phyloP scores from a whole-genome alignment of 495 filamentous ascomycete genomes.

The Margaritispora aquatica region DNA sequence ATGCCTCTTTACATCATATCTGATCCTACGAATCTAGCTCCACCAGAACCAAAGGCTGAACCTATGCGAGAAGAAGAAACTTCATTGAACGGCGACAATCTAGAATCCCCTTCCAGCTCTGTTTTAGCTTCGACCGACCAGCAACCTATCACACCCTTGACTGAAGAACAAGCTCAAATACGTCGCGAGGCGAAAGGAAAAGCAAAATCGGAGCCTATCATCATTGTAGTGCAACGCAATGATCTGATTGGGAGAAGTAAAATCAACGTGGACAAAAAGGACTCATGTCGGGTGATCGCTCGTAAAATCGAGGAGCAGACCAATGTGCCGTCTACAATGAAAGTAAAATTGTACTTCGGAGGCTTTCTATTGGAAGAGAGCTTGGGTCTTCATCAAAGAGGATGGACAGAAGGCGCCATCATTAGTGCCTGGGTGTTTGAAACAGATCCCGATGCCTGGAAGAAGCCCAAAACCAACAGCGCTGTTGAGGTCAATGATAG shows the following conservation, averaged over 20 bases:
- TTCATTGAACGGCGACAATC: not conserved
- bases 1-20: conserved; percentile 70
- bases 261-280: conserved; percentile 50
- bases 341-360: conserved; percentile 67
- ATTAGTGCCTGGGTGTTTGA: conserved; percentile 73
- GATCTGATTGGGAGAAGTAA: conserved; percentile 59
- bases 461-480: too few relatives aligned
- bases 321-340: conserved; percentile 31
- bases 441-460: not conserved
- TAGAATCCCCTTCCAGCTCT: too few relatives aligned
- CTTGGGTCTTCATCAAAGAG: conserved; percentile 54
- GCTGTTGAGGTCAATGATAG: too few relatives aligned
- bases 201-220: conserved; percentile 40
- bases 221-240: conserved; percentile 50
- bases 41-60: too few relatives aligned
- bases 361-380: conserved; percentile 71
- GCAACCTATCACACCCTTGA: not conserved
- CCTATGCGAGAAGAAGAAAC: too few relatives aligned
- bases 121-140: too few relatives aligned
- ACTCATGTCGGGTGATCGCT: conserved; percentile 56
- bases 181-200: conserved; percentile 60
- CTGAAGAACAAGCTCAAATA: not conserved
- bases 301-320: conserved; percentile 58
- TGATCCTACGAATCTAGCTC: conserved; percentile 64
- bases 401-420: conserved; percentile 70